These are phyloP conservation scores for Fusarium continuum DNA, from an alignment of 2,329 filamentous ascomycete genomes.

Conservation along the genomic window DNA sequence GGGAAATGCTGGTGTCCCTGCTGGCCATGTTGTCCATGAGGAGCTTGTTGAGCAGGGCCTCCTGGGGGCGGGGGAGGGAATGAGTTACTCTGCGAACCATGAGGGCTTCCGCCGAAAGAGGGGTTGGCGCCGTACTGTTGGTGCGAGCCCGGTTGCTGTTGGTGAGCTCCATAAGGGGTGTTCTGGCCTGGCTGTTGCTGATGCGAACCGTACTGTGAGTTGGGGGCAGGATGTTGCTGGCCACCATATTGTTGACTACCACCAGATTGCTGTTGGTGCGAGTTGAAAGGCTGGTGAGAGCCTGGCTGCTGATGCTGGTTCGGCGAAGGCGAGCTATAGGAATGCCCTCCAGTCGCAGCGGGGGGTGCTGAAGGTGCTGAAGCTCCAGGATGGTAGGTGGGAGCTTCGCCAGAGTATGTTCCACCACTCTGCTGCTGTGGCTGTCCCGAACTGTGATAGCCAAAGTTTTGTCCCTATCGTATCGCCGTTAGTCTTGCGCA, in stretches of 20 bases:
- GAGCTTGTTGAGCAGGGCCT: conserved; percentile 34
- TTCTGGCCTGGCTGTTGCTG: conserved; percentile 34
- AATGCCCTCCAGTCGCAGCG: conserved; percentile 41
- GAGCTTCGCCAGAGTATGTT: conserved; percentile 68
- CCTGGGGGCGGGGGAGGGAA: conserved; percentile 39
- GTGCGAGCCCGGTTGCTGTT: conserved; percentile 31
- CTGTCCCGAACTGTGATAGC: conserved; percentile 67
- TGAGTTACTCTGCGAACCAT: conserved; percentile 40
- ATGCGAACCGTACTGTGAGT: conserved; percentile 28
- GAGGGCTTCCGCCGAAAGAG: conserved; percentile 34
- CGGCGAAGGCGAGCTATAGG: conserved; percentile 41
- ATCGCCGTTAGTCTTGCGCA: conserved; percentile 20
- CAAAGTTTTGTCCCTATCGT: conserved; percentile 64
- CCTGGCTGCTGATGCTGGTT: conserved; percentile 43
- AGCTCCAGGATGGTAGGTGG: conserved; percentile 54
- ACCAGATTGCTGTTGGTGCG: conserved; percentile 39
- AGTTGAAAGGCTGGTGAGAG: conserved; percentile 15
- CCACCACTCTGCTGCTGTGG: conserved; percentile 42
- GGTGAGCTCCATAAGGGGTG: conserved; percentile 18
- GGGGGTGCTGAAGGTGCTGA: conserved; percentile 42
- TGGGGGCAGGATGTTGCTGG: conserved; percentile 34
- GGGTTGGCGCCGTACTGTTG: conserved; percentile 34
- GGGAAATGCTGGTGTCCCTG: conserved; percentile 34
- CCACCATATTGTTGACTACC: conserved; percentile 32
- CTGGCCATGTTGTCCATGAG: conserved; percentile 18